Percentiles rank a stretch among this genome's conserved stretches.
phyloP scores from a whole-genome alignment of 768 basidiomycete species.

The Boletus sp. region DNA sequence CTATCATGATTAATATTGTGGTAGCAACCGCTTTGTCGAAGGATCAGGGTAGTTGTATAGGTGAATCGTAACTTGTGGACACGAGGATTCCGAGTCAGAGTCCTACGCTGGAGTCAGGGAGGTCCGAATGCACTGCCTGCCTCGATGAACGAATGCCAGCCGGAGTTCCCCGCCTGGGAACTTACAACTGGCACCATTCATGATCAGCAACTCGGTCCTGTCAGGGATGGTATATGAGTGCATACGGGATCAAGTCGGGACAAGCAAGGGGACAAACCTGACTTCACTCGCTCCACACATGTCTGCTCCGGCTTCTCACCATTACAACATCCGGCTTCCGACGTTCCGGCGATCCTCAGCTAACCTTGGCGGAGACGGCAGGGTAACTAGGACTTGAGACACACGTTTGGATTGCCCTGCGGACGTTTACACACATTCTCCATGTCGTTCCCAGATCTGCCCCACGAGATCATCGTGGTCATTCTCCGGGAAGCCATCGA shows the following conservation, averaged over 20 bases:
- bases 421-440: not conserved
- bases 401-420: not conserved
- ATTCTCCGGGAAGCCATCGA: conserved; percentile 19
- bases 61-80: not conserved
- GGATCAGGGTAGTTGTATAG: not conserved
- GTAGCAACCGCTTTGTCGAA: not conserved
- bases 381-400: not conserved
- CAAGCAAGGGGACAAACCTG: too few relatives aligned
- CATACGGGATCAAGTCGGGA: not conserved
- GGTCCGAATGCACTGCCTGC: too few relatives aligned
- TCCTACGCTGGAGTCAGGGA: not conserved
- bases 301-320: not conserved
- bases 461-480: conserved; percentile 21
- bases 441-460: conserved; percentile 19
- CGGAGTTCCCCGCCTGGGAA: not conserved
- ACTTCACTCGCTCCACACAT: not conserved
- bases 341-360: not conserved
- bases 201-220: not conserved
- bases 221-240: not conserved
- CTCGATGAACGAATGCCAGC: not conserved
- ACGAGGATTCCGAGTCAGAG: too few relatives aligned
- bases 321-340: conserved; percentile 4
- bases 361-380: not conserved
- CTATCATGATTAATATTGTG: not conserved
- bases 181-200: not conserved